Base-by-base conservation (phyloP, 2,329 filamentous ascomycete species). In the Pestalotiopsis sp. region DNA sequence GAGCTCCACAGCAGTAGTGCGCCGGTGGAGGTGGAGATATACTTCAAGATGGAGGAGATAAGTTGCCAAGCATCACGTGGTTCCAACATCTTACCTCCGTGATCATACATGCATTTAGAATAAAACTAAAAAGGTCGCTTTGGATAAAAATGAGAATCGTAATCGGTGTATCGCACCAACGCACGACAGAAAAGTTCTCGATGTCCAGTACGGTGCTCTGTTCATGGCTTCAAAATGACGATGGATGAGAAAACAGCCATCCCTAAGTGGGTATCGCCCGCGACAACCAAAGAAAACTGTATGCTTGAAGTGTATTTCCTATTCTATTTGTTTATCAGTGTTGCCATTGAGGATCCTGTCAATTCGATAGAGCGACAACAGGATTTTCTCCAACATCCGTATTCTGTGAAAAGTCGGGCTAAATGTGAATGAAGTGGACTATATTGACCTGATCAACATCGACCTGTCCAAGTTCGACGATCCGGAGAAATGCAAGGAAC, bases 401-500 rank as follows among this genome's bases (percentile, higher is more conserved):
- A 49, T n/a, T 49, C 14, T 45, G 41, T 17, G 13, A 45, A 45
- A 4, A 4, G 31, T 36, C 31, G 31, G 31, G 17, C 41, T 45
- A 45, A 45, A 45, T 17, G 17, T 17, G 56, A 23, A 12, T 23
- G 5, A 23, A 58, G 56, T 58, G 56, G 75, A 77, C 66, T 77
- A 76, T 70, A 73, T 76, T 57, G 72, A 76, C 14, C 72, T 77
- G 13, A 70, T 74, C 11, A 76, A 76, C 61, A 66, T 76, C 27
- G 75, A 77, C 41, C 71, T 77, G 56, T 72, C 75, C 45, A 74
- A 75, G 59, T 77, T 76, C 25, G 75, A 77, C 49, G 69, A 73
- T 52, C 77, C 77, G 2, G 69, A 13, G 9, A 70, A 69, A 17
- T 67, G 73, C 7, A 71, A 77, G 63, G 69, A 75, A 60, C 73